These are phyloP conservation scores for Gossypioides kirkii DNA, from an alignment of 345 rosid genomes.

Conservation along the genomic window DNA sequence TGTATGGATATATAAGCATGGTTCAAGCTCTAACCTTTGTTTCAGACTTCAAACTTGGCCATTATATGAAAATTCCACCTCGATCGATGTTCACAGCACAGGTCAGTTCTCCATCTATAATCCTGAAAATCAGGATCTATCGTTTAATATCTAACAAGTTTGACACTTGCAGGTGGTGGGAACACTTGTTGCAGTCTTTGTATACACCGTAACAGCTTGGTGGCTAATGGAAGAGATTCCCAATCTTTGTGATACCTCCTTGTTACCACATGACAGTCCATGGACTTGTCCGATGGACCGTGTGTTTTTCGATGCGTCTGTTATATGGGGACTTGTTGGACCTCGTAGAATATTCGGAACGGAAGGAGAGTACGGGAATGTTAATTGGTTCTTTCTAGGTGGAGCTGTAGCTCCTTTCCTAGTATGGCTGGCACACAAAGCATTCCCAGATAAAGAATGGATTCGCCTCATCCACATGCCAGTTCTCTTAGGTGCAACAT, in stretches of 20 bases:
- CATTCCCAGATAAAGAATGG: conserved; percentile 56
- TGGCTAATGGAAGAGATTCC: conserved; percentile 71
- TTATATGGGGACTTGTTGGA: conserved; percentile 86
- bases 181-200: conserved; percentile 46
- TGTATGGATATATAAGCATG: conserved; percentile 85
- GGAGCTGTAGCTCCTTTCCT: conserved; percentile 63
- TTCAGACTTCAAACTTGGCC: conserved; percentile 77
- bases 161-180: conserved; percentile 49
- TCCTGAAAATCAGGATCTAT: not conserved
- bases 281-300: conserved; percentile 74
- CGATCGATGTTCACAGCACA: conserved; percentile 82
- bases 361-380: conserved; percentile 50
- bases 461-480: conserved; percentile 59
- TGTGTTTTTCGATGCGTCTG: conserved; percentile 71
- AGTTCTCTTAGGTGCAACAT: conserved; percentile 55
- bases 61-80: conserved; percentile 92
- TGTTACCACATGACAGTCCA: conserved; percentile 52
- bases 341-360: conserved; percentile 72
- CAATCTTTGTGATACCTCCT: conserved; percentile 49
- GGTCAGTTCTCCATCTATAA: conserved; percentile 22
- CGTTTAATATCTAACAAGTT: not conserved
- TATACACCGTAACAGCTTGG: conserved; percentile 72
- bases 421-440: conserved; percentile 63
- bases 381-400: conserved; percentile 67
- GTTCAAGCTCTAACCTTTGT: conserved; percentile 64